Base-by-base conservation (phyloP, 371 early-diverging fungal species). In the Syncephalis plumigaleata region DNA sequence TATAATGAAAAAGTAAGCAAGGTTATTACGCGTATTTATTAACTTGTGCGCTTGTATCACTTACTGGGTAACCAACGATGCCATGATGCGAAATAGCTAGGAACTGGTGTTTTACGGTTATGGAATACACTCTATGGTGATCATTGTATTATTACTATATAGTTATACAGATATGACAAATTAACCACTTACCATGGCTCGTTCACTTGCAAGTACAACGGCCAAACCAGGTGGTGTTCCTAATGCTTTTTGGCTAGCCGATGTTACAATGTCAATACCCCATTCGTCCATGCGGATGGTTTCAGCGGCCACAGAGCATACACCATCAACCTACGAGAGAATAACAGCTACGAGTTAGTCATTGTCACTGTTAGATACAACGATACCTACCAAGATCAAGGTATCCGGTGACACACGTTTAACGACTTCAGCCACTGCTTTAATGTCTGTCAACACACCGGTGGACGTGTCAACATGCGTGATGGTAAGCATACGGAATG, bases 391-490 rank as follows among this genome's bases (percentile, higher is more conserved):
- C 16, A 86, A 76, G 36, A 96, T 85, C 45, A 96, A 68, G 21
- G 94, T 89, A 17, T 76, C 68, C 15, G 94, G 93, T 2, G 88
- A 89, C 23, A 70, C 64, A 43, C 75, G 63, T 49, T 73, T 67
- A 38, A 93, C 83, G 26, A 84, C 56, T 49, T 70, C 68, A 37
- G 86, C 74, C 51, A 93, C 71, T 36, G 67, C 67, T 67, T 84
- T 66, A 53, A 91, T 74, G 57, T 91, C 85, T 43, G 71, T 66
- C 50, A 90, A 66, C 27, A 93, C 94, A 51, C 93, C 91, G 31
- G 94, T 84, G 27, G 92, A 92, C 15, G 97, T 96, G 60, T 96
- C 97, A 36, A 94, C 93, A 54, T 96, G 97, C 42, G 93, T 87
- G 56, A 92, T 71, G 42, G 89, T 86, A 42, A 94, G 71, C 45